Percentiles rank a stretch among this genome's conserved stretches.
Evolutionary conservation across 306 rosid genomes (phyloP).

Genomic region (Geum urbanum): DNA sequence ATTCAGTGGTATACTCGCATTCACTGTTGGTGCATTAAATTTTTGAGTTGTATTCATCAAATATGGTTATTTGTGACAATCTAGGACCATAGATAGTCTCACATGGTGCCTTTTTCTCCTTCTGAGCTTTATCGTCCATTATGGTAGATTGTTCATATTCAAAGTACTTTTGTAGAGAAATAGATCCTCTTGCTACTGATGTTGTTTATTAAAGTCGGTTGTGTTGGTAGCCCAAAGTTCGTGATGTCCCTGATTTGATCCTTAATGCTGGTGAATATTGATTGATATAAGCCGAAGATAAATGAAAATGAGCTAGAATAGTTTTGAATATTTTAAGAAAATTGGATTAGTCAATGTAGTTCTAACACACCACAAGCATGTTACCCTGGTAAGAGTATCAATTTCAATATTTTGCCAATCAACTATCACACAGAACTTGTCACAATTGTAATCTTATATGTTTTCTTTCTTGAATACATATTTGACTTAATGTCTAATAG

Average conservation of each 20-base stretch:
- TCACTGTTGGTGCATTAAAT: neutral
- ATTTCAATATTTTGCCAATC: neutral
- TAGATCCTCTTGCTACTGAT: neutral
- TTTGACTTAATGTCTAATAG: constrained; percentile 39
- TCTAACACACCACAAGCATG: neutral
- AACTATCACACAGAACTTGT: neutral
- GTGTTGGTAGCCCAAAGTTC: neutral
- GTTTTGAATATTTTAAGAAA: neutral
- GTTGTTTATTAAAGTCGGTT: neutral
- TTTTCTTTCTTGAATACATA: neutral
- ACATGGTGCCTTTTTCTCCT: neutral
- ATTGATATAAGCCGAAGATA: neutral
- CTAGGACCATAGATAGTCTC: too few relatives aligned
- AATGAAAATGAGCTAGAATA: neutral
- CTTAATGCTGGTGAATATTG: neutral
- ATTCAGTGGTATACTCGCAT: neutral
- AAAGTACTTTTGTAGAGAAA: neutral
- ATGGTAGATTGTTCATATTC: neutral
- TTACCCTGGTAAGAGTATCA: neutral
- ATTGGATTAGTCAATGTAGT: neutral
- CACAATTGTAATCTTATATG: neutral
- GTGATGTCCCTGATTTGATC: neutral
- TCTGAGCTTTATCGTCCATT: neutral
- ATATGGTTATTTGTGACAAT: too few relatives aligned
- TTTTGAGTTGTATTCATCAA: neutral